Base-by-base conservation (phyloP, 31 red algal genomes). In the Asparagopsis taxiformis region DNA sequence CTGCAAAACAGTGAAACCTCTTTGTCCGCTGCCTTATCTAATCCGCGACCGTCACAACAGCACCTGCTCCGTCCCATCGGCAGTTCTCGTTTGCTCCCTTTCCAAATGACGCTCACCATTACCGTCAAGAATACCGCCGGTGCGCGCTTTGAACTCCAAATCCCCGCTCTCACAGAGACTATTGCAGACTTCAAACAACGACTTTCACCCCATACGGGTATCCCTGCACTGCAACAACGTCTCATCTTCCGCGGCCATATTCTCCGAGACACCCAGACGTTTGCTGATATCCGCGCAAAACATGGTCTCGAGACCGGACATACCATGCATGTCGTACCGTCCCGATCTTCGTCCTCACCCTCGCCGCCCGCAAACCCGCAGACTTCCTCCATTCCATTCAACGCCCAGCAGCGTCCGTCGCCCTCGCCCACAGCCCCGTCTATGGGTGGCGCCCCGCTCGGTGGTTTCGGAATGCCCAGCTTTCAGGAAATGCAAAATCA, bases 171-270 rank as follows among this genome's bases (percentile, higher is more conserved):
- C 34, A 50, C 52, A 8, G 96, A 99, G 74, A 94, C 86, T 36
- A 61, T 99, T 19, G 74, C 65, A 34, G 83, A 74, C 11, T 89
- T 99, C 52, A 99, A 99, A 69, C 38, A 31, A 31, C 72, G 90
- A 35, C 58, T 99, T 9, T 72, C 80, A 3, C 38, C 74, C 29
- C 54, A 70, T 23, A 80, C 61, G n/a, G 81, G 77, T 55, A 88
- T 99, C 51, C 76, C 85, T 6, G 83, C 91, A 10, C 63, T 37
- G 2, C 55, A 75, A 1, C 91, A 94, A 74, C 87, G 96, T 25
- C 82, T 99, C 58, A 99, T 99, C 25, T 99, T 86, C 91, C 86
- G 90, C 24, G 96, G 96, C 30, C 96, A 94, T 29, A 91, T 99
- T 15, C 82, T 99, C 30, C 94, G 94, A 41, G 96, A 99, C 60